Conservation (phyloP, 2,329 filamentous ascomycete genomes). For the Beauveria bassiana region DNA sequence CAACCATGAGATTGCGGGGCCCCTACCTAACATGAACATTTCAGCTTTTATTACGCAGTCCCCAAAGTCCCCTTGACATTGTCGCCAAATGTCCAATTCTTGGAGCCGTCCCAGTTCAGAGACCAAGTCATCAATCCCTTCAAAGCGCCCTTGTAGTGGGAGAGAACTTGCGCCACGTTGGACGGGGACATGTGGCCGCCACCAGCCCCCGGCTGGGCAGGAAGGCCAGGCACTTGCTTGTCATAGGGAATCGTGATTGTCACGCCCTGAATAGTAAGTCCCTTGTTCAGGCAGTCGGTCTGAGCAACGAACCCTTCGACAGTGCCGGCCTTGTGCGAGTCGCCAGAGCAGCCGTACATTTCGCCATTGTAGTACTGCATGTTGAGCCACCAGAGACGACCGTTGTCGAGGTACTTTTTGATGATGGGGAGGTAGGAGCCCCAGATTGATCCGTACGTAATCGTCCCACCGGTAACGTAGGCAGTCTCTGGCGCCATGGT, state of each 20-base stretch:
- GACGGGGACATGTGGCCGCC: slow-evolving; percentile 25
- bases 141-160: slow-evolving; percentile 23
- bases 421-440: slow-evolving; percentile 29
- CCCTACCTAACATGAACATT: background rate
- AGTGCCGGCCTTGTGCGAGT: slow-evolving; percentile 25
- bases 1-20: background rate
- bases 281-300: slow-evolving; percentile 28
- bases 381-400: slow-evolving; percentile 29
- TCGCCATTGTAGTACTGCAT: slow-evolving; percentile 32
- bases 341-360: slow-evolving; percentile 28
- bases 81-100: slow-evolving; percentile 26
- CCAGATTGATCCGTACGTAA: slow-evolving; percentile 27
- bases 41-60: background rate
- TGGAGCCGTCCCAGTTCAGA: slow-evolving; percentile 30
- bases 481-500: slow-evolving; percentile 37
- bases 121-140: slow-evolving; percentile 31
- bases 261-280: slow-evolving; percentile 23
- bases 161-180: slow-evolving; percentile 23
- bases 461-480: slow-evolving; percentile 26
- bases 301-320: slow-evolving; percentile 27
- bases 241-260: slow-evolving; percentile 26
- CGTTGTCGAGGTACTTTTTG: slow-evolving; percentile 29
- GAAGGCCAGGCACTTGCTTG: slow-evolving; percentile 29
- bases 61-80: slow-evolving; percentile 18
- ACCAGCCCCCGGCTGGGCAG: slow-evolving; percentile 26